Evolutionary conservation across 805 yeast species (phyloP).

Genomic region (Debaryomyces maramus): DNA sequence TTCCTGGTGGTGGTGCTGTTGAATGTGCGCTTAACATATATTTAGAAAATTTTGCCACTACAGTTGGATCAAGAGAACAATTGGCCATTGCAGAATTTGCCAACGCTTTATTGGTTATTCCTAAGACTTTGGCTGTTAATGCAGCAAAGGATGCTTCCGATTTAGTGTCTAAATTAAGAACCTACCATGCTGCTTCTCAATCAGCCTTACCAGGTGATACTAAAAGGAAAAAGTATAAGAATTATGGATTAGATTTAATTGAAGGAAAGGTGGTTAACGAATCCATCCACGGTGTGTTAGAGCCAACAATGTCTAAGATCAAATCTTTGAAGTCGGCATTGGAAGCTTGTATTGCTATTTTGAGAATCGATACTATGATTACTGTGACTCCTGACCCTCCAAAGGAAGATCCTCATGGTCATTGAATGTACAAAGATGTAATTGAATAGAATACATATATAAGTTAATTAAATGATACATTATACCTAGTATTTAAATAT

Average conservation of each 20-base stretch:
- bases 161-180: conserved; percentile 89
- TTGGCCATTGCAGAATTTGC: conserved; percentile 98
- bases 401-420: conserved; percentile 89
- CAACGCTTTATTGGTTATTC: conserved; percentile 81
- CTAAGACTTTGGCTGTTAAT: conserved; percentile 94
- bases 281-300: conserved; percentile 81
- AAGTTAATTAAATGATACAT: neutral
- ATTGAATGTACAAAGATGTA: conserved; percentile 32
- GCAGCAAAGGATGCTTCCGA: conserved; percentile 98
- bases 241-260: conserved; percentile 90
- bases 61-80: conserved; percentile 96
- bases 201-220: conserved; percentile 77
- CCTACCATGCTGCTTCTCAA: conserved; percentile 95
- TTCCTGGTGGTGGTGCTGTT: conserved; percentile 99
- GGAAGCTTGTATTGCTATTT: conserved; percentile 96
- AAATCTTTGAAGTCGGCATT: conserved; percentile 92
- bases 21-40: conserved; percentile 94
- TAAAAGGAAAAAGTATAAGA: conserved; percentile 82
- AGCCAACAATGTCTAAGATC: conserved; percentile 91
- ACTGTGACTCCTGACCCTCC: conserved; percentile 95
- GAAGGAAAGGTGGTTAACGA: conserved; percentile 91
- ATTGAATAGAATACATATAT: neutral
- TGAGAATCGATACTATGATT: conserved; percentile 98
- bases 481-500: neutral
- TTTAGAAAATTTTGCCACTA: conserved; percentile 95